A percentile compares a stretch with the other conserved stretches of the same genome.
phyloP scores from a whole-genome alignment of 2,329 filamentous ascomycete genomes.

The Aureobasidium mangrovei region DNA sequence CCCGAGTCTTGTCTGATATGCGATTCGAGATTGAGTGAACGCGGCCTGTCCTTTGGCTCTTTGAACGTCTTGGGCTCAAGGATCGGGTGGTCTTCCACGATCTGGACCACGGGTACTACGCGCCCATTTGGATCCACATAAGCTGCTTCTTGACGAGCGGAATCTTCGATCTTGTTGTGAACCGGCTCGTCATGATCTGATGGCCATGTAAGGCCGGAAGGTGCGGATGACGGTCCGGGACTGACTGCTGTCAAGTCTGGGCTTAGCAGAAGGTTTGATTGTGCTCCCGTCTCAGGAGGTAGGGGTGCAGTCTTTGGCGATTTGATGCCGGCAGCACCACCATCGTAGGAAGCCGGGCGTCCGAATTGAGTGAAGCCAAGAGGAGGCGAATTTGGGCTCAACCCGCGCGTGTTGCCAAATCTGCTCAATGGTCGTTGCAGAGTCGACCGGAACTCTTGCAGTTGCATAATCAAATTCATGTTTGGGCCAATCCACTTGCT shows the following conservation, averaged over 20 bases:
- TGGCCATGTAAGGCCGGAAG: slow-evolving; percentile 53
- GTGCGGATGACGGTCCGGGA: slow-evolving; percentile 59
- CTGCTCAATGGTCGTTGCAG: slow-evolving; percentile 25
- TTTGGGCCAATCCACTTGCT: slow-evolving; percentile 86
- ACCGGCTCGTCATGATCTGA: slow-evolving; percentile 20
- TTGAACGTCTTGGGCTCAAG: not conserved
- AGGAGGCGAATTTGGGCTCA: slow-evolving; percentile 27
- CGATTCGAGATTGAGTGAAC: slow-evolving; percentile 13
- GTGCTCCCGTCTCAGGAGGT: slow-evolving; percentile 29
- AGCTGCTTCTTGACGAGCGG: slow-evolving; percentile 50
- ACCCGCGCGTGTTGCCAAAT: slow-evolving; percentile 23
- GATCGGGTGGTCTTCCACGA: slow-evolving; percentile 17
- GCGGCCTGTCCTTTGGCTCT: slow-evolving; percentile 14
- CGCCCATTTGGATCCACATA: slow-evolving; percentile 29
- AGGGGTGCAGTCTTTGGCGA: slow-evolving; percentile 52
- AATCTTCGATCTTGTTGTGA: slow-evolving; percentile 1
- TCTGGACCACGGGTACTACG: slow-evolving; percentile 24
- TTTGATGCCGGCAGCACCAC: slow-evolving; percentile 6
- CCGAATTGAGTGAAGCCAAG: slow-evolving; percentile 27
- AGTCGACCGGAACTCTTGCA: slow-evolving; percentile 63
- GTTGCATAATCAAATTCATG: slow-evolving; percentile 84
- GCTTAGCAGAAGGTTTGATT: not conserved
- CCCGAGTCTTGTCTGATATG: slow-evolving; percentile 13
- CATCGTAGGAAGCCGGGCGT: slow-evolving; percentile 12
- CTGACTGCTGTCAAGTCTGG: slow-evolving; percentile 25